Conservation (phyloP, 2,329 filamentous ascomycete genomes). For the Pseudomassariella vexata region DNA sequence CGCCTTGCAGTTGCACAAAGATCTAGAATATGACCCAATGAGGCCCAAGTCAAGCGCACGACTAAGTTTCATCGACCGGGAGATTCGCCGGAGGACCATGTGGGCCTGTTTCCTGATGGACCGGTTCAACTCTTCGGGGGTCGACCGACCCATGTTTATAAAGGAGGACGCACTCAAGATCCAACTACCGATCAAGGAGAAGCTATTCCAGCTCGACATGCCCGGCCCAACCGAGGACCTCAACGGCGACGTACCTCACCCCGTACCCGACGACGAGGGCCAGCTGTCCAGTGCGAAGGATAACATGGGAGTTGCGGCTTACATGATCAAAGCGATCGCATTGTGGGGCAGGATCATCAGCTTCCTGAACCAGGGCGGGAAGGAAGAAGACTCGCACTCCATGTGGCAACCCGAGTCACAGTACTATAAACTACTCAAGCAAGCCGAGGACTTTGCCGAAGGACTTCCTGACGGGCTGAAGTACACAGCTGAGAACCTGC, state of each 20-base stretch:
- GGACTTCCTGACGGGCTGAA: slow-evolving; percentile 65
- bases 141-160: slow-evolving; percentile 85
- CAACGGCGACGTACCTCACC: slow-evolving; percentile 62
- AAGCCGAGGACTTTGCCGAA: slow-evolving; percentile 64
- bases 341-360: slow-evolving; percentile 87
- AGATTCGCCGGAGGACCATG: slow-evolving; percentile 91
- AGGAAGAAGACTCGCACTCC: slow-evolving; percentile 66
- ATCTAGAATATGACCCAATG: slow-evolving; percentile 75
- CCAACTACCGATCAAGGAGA: slow-evolving; percentile 85
- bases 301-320: slow-evolving; percentile 93
- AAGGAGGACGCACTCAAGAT: slow-evolving; percentile 85
- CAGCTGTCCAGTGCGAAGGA: slow-evolving; percentile 61
- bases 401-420: slow-evolving; percentile 81
- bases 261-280: slow-evolving; percentile 56
- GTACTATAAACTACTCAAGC: slow-evolving; percentile 64
- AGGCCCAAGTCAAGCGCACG: slow-evolving; percentile 57
- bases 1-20: slow-evolving; percentile 86
- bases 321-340: slow-evolving; percentile 78
- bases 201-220: slow-evolving; percentile 85
- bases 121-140: slow-evolving; percentile 92
- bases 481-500: slow-evolving; percentile 77
- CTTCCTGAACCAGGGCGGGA: slow-evolving; percentile 86
- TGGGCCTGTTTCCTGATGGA: slow-evolving; percentile 99
- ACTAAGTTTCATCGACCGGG: slow-evolving; percentile 84
- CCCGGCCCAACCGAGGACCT: slow-evolving; percentile 81